Evolutionary conservation across 495 filamentous ascomycete genomes (phyloP).

Genomic region (Platismatia glauca): DNA sequence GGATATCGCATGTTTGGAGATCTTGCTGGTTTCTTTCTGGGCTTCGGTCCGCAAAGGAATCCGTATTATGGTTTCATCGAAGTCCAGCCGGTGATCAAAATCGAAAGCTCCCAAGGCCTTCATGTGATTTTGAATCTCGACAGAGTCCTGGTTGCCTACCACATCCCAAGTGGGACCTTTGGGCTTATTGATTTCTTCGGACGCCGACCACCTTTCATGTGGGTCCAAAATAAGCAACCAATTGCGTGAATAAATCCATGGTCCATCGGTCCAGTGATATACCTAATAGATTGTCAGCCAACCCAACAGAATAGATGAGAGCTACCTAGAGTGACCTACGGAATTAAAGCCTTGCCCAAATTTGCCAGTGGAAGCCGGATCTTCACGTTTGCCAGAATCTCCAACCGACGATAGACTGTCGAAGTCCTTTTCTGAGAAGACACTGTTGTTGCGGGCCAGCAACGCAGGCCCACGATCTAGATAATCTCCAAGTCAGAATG

Average conservation of each 20-base stretch:
- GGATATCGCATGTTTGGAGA: conserved; percentile 22
- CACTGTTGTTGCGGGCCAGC: conserved; percentile 33
- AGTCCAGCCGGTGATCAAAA: conserved; percentile 14
- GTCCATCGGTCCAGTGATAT: conserved; percentile 39
- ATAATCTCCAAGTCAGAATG: too few relatives aligned
- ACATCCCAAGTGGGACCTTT: conserved; percentile 35
- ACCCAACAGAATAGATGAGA: not conserved
- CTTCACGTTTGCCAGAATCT: conserved; percentile 31
- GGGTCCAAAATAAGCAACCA: conserved; percentile 36
- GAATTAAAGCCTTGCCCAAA: conserved; percentile 38
- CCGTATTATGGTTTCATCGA: conserved; percentile 35
- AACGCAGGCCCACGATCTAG: conserved; percentile 37
- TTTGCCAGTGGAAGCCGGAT: conserved; percentile 33
- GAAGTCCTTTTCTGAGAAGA: conserved; percentile 33
- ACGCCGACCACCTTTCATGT: conserved; percentile 33
- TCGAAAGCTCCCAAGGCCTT: conserved; percentile 27
- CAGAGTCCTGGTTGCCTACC: conserved; percentile 22
- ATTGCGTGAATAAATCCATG: conserved; percentile 33
- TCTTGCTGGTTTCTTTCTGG: conserved; percentile 30
- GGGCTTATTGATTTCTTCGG: conserved; percentile 16
- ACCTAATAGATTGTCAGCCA: conserved; percentile 25
- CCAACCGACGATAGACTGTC: conserved; percentile 31
- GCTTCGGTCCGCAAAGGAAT: conserved; percentile 33
- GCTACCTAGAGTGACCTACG: conserved; percentile 11
- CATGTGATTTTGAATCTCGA: conserved; percentile 33